Evolutionary conservation across 1,284 basidiomycete species (phyloP), one percentile per base, ranked within the genome.

Genomic region (Fereydounia khargensis): DNA sequence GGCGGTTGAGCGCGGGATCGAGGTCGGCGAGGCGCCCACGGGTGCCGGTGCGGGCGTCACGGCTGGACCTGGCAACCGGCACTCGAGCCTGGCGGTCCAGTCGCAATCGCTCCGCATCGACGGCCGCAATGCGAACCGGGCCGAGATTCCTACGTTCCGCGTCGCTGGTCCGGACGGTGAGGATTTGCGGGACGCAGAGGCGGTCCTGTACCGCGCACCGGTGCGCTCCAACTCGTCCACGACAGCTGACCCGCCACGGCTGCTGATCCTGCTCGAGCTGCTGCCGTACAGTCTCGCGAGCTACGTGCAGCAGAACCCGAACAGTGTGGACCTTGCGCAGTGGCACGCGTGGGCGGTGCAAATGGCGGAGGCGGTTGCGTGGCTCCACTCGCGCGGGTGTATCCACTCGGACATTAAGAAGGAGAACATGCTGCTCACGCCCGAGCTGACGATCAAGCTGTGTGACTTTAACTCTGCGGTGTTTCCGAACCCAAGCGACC

Each of bases 401-500:
- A 59, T 72, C 4, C 73, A 75, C 32, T 62, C 65, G 9, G 73
- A 75, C 42, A 59, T 75, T 39, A 75, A 75, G 47, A 63, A 66
- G 41, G 70, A 75, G 37, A 75, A 75, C 41, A 65, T 72, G 39
- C 51, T 73, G 27, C 40, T 74, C 21, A 60, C 68, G 13, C 48
- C 58, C n/a, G 50, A 60, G 13, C 56, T 71, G 25, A 18, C 48
- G 13, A 46, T 70, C 39, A 73, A 74, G 46, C 48, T 75, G 3
- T 72, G 69, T 47, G 73, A 75, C 34, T 74, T 75, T 30, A 69
- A 70, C 30, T 70, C 71, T 14, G 70, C 72, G n/a, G 55, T 73
- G 14, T 74, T 73, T 21, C 64, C 66, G 30, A 64, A 61, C 27
- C 56, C 70, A 0, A 44, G 40, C 33, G 60, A 52, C 28, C 70